Percentiles rank a stretch among this genome's conserved stretches.
Conservation (phyloP, 2,329 filamentous ascomycete species). For the Aspergillus transmontanensis region DNA sequence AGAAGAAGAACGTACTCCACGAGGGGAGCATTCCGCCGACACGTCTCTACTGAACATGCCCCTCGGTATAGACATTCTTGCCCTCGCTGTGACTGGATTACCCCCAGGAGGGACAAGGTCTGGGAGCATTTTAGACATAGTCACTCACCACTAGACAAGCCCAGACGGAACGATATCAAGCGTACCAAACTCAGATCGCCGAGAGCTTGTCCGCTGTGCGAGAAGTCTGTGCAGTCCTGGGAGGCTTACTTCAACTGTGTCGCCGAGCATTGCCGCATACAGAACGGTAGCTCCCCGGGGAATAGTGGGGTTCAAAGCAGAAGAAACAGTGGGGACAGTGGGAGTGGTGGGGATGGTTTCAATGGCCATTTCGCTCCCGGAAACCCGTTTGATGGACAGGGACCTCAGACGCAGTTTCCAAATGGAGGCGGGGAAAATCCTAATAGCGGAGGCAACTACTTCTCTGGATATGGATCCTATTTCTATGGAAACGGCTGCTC, state of each 20-base stretch:
- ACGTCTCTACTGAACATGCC: constrained; percentile 12
- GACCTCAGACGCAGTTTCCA: background rate
- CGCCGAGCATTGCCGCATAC: constrained; percentile 15
- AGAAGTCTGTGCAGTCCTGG: constrained; percentile 9
- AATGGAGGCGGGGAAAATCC: background rate
- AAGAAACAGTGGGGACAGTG: constrained; percentile 10
- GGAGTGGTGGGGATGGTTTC: constrained; percentile 6
- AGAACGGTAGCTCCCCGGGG: background rate
- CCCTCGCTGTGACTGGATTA: constrained; percentile 3
- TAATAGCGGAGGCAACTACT: background rate
- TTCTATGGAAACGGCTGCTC: background rate
- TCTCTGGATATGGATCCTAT: background rate
- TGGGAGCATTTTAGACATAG: constrained; percentile 7
- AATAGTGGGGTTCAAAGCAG: constrained; percentile 13
- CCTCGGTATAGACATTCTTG: constrained; percentile 9
- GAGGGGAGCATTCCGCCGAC: constrained; percentile 15
- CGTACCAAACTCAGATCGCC: background rate
- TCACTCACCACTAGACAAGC: background rate
- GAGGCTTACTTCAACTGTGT: constrained; percentile 18
- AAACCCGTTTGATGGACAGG: background rate
- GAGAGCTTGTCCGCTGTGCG: constrained; percentile 9
- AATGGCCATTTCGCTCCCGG: background rate
- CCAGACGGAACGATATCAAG: background rate
- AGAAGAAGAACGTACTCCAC: background rate
- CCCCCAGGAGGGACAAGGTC: constrained; percentile 17